Conservation (phyloP, 768 basidiomycete species). For the Phylloporus sp. region DNA sequence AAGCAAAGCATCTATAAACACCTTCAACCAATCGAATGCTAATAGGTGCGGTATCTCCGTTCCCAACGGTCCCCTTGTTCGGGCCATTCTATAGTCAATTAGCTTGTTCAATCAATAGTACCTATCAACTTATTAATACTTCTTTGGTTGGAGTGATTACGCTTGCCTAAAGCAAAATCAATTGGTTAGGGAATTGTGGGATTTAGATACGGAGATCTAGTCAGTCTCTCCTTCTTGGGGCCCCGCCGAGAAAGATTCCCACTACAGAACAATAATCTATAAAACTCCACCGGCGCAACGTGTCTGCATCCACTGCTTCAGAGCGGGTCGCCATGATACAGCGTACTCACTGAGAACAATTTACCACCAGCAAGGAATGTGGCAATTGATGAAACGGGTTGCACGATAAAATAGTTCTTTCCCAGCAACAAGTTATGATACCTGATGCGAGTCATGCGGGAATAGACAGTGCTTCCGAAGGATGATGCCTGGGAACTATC, state of each 20-base stretch:
- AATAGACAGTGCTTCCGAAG: constrained; percentile 90
- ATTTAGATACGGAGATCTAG: constrained; percentile 77
- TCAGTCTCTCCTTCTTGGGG: constrained; percentile 72
- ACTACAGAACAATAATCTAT: constrained; percentile 84
- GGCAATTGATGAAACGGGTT: constrained; percentile 92
- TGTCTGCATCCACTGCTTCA: constrained; percentile 48
- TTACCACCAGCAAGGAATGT: constrained; percentile 93
- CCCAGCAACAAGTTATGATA: constrained; percentile 84
- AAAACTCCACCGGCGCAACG: constrained; percentile 82
- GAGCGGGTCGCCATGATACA: not conserved
- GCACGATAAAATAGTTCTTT: constrained; percentile 84
- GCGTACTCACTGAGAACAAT: constrained; percentile 64
- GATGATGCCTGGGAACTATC: constrained; percentile 92
- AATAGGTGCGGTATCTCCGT: constrained; percentile 72
- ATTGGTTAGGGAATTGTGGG: constrained; percentile 60
- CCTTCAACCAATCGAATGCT: constrained; percentile 82
- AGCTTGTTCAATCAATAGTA: constrained; percentile 69
- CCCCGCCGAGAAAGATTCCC: constrained; percentile 66
- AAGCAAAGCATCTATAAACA: constrained; percentile 20
- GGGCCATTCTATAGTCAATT: constrained; percentile 32
- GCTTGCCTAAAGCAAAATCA: not conserved
- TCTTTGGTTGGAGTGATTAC: not conserved
- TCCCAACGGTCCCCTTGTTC: constrained; percentile 40
- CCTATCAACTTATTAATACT: constrained; percentile 57
- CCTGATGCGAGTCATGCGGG: constrained; percentile 89